phyloP scores from a whole-genome alignment of 257 asterid species.

The Nicotiana tomentosiformis region DNA sequence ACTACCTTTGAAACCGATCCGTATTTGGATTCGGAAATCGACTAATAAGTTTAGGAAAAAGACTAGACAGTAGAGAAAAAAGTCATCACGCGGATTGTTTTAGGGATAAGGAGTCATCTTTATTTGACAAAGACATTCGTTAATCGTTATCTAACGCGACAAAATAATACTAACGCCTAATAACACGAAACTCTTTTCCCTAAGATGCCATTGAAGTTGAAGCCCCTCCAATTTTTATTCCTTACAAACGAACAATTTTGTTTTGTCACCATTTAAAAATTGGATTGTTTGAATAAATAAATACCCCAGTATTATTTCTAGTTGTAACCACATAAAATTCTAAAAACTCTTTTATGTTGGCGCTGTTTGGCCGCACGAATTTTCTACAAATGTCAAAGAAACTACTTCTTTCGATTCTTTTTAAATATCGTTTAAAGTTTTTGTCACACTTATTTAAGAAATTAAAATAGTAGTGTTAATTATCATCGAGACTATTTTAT shows the following conservation, averaged over 20 bases:
- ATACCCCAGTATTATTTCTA: not conserved
- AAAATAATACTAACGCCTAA: not conserved
- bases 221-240: not conserved
- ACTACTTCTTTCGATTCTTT: too few relatives aligned
- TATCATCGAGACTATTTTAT: too few relatives aligned
- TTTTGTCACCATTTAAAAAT: not conserved
- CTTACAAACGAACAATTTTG: not conserved
- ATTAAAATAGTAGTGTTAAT: too few relatives aligned
- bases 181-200: not conserved
- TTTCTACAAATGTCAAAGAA: too few relatives aligned
- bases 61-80: not conserved
- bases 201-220: not conserved
- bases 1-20: too few relatives aligned
- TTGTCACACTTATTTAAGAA: too few relatives aligned
- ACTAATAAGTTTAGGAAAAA: too few relatives aligned
- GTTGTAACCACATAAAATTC: not conserved
- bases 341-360: not conserved
- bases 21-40: too few relatives aligned
- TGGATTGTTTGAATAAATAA: not conserved
- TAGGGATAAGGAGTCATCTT: conserved; percentile 3
- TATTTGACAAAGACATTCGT: conserved; percentile 19
- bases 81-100: not conserved
- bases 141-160: conserved; percentile 1
- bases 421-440: too few relatives aligned
- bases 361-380: too few relatives aligned